These are phyloP conservation scores for Lophiotrema nucula DNA, from an alignment of 495 filamentous ascomycete species.

Conservation along the genomic window DNA sequence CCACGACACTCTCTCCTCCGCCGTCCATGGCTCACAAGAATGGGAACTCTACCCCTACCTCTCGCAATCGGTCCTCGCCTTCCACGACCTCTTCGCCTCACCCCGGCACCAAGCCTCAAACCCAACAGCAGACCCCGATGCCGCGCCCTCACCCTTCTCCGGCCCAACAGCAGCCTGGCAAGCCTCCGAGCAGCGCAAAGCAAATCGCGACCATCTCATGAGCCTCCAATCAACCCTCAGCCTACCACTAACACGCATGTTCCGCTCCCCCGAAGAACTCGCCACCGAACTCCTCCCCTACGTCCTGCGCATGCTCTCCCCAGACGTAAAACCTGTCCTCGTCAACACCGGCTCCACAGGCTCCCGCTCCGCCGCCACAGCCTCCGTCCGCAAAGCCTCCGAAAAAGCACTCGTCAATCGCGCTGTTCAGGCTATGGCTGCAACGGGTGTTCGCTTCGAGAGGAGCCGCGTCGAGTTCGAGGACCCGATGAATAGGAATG, in stretches of 20 bases:
- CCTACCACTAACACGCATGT: conserved; percentile 63
- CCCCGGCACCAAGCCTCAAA: conserved; percentile 39
- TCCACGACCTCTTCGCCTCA: conserved; percentile 85
- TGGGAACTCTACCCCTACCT: conserved; percentile 88
- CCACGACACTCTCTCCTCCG: conserved; percentile 75
- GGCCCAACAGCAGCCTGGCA: conserved; percentile 76
- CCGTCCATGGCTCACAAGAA: conserved; percentile 72
- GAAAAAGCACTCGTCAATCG: conserved; percentile 78
- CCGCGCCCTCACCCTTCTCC: conserved; percentile 65
- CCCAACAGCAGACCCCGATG: conserved; percentile 42
- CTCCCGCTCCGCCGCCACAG: conserved; percentile 63
- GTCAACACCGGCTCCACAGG: conserved; percentile 52
- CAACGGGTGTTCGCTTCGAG: conserved; percentile 78
- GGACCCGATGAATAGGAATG: conserved; percentile 44
- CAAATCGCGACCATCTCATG: conserved; percentile 56
- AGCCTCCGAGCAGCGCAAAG: conserved; percentile 73
- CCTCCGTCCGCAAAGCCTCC: conserved; percentile 78
- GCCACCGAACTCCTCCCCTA: conserved; percentile 81
- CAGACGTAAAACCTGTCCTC: conserved; percentile 88
- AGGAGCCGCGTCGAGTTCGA: conserved; percentile 71
- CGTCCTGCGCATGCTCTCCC: conserved; percentile 76
- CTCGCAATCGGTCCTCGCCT: conserved; percentile 78
- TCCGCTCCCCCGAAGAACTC: conserved; percentile 71
- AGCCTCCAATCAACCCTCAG: conserved; percentile 58
- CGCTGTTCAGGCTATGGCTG: conserved; percentile 75